Evolutionary conservation across 179 eudicot genomes (phyloP), one percentile per base, ranked within the genome.

Genomic region (Monotropa hypopitys): DNA sequence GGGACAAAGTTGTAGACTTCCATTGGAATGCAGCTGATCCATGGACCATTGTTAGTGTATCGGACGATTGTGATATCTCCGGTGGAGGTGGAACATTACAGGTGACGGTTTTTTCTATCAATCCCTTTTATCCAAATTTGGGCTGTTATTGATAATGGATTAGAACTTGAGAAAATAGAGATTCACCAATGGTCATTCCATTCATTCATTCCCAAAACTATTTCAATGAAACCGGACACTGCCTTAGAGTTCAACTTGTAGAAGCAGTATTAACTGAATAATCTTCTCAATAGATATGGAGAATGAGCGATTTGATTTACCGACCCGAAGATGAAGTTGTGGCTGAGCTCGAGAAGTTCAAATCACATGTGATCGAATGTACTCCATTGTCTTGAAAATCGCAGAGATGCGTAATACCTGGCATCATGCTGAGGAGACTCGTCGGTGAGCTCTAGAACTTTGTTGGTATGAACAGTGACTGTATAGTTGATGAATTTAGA

Each of bases 81-180:
- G 97, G 97, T 53, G 98, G 97, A 20, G 98, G 97, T 73, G 98
- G 97, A 47, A 93, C 98, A 45, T 82, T 93, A 40, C 98, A 93
- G 98, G 98, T 93, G 85, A 59, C 3, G 5, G 9, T 15, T 30
- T 12, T 15, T 50, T 30, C 75, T 51, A 20, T n/a, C 57, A 47
- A 35, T 66, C 35, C 11, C 28, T 62, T 74, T 40, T 40, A 26
- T 73, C 35, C 65, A 54, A 43, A 35, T 23, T 18, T 66, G 21
- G 49, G 16, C 16, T 38, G 13, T 15, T 21, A 16, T 9, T 42
- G 23, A 68, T 21, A 59, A 59, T 59, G 65, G 65, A 59, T 26
- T 59, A 59, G 65, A 59, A 59, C 35, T 9, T 59, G 35, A 26
- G 26, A 26, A 59, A 35, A 35, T 1, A 38, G 40, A 38, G 40